Conservation (phyloP, 805 yeast genomes). For the Saccharomycopsis lassenensis region DNA sequence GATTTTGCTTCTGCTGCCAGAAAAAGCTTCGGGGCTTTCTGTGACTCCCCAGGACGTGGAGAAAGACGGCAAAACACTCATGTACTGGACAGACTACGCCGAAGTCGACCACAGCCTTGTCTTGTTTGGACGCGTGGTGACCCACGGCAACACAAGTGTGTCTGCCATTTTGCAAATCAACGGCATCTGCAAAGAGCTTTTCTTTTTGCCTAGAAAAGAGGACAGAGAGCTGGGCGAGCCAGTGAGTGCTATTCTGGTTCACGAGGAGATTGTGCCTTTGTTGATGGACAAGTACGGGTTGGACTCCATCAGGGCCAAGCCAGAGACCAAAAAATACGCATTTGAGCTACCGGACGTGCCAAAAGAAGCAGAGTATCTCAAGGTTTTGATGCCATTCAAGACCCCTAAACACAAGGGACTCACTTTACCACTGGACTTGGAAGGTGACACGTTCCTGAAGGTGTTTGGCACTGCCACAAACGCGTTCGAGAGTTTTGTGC, state of each 20-base stretch:
- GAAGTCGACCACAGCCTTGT: slow-evolving; percentile 63
- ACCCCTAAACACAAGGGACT: slow-evolving; percentile 43
- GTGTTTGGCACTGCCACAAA: slow-evolving; percentile 71
- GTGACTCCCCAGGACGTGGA: slow-evolving; percentile 23
- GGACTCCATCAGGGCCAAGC: slow-evolving; percentile 53
- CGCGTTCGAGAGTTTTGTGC: slow-evolving; percentile 76
- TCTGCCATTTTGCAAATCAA: slow-evolving; percentile 71
- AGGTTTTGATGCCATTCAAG: slow-evolving; percentile 63
- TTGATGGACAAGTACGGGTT: slow-evolving; percentile 54
- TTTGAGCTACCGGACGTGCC: slow-evolving; percentile 81
- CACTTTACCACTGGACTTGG: slow-evolving; percentile 48
- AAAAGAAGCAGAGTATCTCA: slow-evolving; percentile 65
- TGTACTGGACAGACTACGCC: slow-evolving; percentile 86
- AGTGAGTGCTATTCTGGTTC: slow-evolving; percentile 52
- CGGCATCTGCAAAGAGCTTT: slow-evolving; percentile 61
- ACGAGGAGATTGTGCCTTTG: slow-evolving; percentile 63
- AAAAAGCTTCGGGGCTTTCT: too few species aligned
- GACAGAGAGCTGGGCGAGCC: slow-evolving; percentile 30
- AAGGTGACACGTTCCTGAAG: slow-evolving; percentile 65
- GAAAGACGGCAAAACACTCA: slow-evolving; percentile 41
- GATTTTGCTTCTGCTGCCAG: too few species aligned
- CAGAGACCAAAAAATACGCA: slow-evolving; percentile 70
- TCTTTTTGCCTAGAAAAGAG: slow-evolving; percentile 57
- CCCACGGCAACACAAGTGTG: slow-evolving; percentile 40
- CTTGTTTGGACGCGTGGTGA: slow-evolving; percentile 70